Base-by-base conservation (phyloP, 2,329 filamentous ascomycete genomes). In the Trichocomaceae sp. region DNA sequence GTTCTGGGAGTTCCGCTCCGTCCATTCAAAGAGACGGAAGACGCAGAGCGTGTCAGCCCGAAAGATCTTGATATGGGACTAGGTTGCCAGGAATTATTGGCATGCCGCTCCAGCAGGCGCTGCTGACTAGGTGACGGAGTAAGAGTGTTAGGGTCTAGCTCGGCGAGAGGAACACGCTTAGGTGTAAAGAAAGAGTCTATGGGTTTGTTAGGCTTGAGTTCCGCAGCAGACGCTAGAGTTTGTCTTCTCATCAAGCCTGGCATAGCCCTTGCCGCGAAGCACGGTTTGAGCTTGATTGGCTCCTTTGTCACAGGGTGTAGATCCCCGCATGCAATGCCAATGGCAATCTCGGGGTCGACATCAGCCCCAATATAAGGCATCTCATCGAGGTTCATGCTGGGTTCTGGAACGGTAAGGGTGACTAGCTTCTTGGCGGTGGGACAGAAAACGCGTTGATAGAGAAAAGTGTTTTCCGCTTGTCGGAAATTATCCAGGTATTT, bases 361-460 rank as follows among this genome's bases (percentile, higher is more conserved):
- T 83, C 78, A 19, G 79, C 76, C 29, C 93, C 95, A 59, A 99
- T 89, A 63, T 87, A 97, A 1, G 86, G 81, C 79, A 96, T 85
- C 42, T 86, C 81, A 9, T 84, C 81, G 0, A 85, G 75, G 22
- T 84, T 81, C 20, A 90, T 69, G 4, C 82, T 82, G 5, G 79
- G 74, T 0, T 83, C 81, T 0, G 86, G 79, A 13, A 83, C 77
- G 1, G 84, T 93, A 56, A 96, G 77, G 57, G 90, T 84, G 41
- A 96, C 87, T 45, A 97, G 72, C 58, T 83, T 75, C 56, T 85
- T 78, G 42, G 80, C 78, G 37, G 78, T 75, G 0, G 92, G 90
- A 67, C 92, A 97, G 69, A 88, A 99, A 2, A 97, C 92, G 72
- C 93, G 88, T 73, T 96, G 93, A 65, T 97, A 88, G 17, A 96